Evolutionary conservation across 768 basidiomycete genomes (phyloP).

Genomic region (Trichaptum fuscoviolaceum): DNA sequence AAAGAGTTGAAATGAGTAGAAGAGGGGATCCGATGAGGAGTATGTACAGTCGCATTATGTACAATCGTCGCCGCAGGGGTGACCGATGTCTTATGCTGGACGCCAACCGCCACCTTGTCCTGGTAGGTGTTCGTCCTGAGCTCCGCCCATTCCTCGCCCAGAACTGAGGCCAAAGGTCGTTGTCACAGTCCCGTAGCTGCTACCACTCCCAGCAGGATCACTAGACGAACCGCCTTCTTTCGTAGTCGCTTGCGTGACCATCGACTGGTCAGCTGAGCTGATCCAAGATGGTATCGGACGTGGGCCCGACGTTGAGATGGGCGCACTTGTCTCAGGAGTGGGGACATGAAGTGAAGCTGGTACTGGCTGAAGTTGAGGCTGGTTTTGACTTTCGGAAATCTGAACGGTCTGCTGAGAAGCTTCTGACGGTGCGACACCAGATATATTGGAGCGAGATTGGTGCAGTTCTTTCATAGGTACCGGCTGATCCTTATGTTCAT

Average conservation of each 20-base stretch:
- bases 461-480: background rate
- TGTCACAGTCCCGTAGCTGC: background rate
- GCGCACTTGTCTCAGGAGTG: background rate
- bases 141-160: constrained; percentile 23
- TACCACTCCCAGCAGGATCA: background rate
- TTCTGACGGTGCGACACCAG: background rate
- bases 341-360: background rate
- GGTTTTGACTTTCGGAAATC: background rate
- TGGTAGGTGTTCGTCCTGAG: constrained; percentile 29
- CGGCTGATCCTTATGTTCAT: background rate
- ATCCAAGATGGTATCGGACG: background rate
- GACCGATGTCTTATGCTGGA: background rate
- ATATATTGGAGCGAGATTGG: background rate
- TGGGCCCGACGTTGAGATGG: background rate
- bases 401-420: background rate
- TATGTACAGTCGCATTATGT: background rate
- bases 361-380: background rate
- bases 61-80: background rate
- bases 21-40: background rate
- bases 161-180: background rate
- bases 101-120: background rate
- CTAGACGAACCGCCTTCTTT: background rate
- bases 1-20: background rate
- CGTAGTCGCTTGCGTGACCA: background rate
- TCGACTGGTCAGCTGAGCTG: background rate